Percentiles rank a stretch among this genome's conserved stretches.
phyloP scores from a whole-genome alignment of 179 eudicot species.

The Sideroxylon spinosum region DNA sequence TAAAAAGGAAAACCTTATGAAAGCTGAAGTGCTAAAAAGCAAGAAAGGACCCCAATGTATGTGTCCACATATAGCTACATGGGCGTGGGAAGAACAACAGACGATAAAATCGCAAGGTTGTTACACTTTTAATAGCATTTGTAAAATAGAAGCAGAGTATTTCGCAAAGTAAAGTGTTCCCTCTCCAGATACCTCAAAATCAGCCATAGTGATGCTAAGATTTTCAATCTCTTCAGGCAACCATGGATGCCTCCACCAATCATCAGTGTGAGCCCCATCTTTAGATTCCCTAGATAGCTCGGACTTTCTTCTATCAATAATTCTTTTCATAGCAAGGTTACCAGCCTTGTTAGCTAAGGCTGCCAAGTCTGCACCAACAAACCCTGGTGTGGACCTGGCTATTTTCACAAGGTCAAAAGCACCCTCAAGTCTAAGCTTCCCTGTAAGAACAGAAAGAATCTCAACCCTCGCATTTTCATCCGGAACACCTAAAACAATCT shows the following conservation, averaged over 20 bases:
- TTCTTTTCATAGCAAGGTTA: slow-evolving; percentile 82
- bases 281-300: slow-evolving; percentile 33
- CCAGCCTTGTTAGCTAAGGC: slow-evolving; percentile 82
- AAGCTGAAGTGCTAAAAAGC: too few species aligned
- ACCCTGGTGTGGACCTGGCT: slow-evolving; percentile 83
- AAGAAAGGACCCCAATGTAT: too few species aligned
- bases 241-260: slow-evolving; percentile 74
- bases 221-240: slow-evolving; percentile 62
- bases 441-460: slow-evolving; percentile 60
- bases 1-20: too few species aligned
- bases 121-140: neutral
- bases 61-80: too few species aligned
- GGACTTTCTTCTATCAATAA: slow-evolving; percentile 49
- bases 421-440: slow-evolving; percentile 65
- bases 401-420: slow-evolving; percentile 64
- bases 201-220: slow-evolving; percentile 65
- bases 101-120: neutral
- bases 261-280: slow-evolving; percentile 40
- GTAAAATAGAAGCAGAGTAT: neutral
- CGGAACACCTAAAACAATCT: slow-evolving; percentile 74
- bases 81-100: neutral
- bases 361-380: slow-evolving; percentile 87
- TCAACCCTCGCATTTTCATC: slow-evolving; percentile 78
- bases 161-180: neutral
- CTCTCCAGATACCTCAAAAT: slow-evolving; percentile 69